A percentile compares a stretch with the other conserved stretches of the same genome.
These are phyloP conservation scores for Lodderomyces parapsilosis DNA, from an alignment of 1,139 yeast species.

Conservation along the genomic window DNA sequence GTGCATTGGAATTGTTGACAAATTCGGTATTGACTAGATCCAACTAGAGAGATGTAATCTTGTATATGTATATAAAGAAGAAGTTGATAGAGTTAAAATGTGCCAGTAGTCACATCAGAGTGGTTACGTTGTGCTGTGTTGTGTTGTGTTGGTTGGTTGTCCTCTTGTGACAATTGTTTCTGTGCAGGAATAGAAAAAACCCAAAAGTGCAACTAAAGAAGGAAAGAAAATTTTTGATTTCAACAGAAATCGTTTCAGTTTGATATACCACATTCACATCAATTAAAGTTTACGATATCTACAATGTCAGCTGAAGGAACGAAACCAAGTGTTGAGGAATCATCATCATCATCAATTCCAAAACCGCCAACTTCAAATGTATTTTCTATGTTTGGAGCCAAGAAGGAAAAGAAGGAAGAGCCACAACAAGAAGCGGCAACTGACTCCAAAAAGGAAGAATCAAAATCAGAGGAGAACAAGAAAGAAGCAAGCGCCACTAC, in stretches of 20 bases:
- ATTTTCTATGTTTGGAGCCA: conserved; percentile 90
- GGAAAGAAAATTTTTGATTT: too few relatives aligned
- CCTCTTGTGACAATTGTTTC: too few relatives aligned
- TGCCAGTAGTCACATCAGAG: too few relatives aligned
- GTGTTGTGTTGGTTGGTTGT: too few relatives aligned
- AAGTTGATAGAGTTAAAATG: too few relatives aligned
- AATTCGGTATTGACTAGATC: conserved; percentile 79
- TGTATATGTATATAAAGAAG: conserved; percentile 4
- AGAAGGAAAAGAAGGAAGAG: conserved; percentile 60
- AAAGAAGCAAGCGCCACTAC: conserved; percentile 49
- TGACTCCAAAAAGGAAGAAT: conserved; percentile 21
- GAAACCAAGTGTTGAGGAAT: conserved; percentile 24
- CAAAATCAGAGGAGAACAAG: conserved; percentile 20
- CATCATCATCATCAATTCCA: conserved; percentile 23
- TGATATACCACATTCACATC: too few relatives aligned
- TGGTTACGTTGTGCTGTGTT: too few relatives aligned
- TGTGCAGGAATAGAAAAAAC: too few relatives aligned
- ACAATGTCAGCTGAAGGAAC: conserved; percentile 40
- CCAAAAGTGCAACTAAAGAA: too few relatives aligned
- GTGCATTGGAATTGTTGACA: conserved; percentile 84
- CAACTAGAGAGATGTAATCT: conserved; percentile 42
- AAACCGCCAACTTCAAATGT: conserved; percentile 73
- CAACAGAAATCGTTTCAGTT: too few relatives aligned
- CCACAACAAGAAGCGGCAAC: conserved; percentile 24
- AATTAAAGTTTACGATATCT: conserved; percentile 3